Evolutionary conservation across 805 yeast genomes (phyloP), one percentile per base, ranked within the genome.

Genomic region (Ogataea corticis): DNA sequence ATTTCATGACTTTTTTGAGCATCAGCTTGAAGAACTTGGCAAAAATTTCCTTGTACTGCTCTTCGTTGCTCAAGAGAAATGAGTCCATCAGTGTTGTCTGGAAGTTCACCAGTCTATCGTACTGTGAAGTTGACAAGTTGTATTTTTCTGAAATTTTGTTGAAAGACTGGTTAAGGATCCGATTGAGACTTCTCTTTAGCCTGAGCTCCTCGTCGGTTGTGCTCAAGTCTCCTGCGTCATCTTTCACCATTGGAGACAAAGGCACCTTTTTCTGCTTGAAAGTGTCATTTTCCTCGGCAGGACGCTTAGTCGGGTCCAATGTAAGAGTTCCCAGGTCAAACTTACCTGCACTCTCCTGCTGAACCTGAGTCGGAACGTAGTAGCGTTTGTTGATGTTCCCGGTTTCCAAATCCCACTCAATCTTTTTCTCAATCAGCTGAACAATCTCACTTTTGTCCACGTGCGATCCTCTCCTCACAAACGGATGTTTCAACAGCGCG

Each of bases 401-500:
- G 6, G 62, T 55, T 37, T 69, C 67, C 7, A 58, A 25, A 33
- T 71, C 70, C 80, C 79, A 77, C 27, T 57, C 55, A 30, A 64
- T 63, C 49, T 68, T 76, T 42, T 71, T 68, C n/a, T 68, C 63
- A 9, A 83, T 69, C 37, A 80, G 48, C 36, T 61, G 64, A 14
- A 54, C 48, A n/a, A 77, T 52, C 17, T 50, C 55, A 2, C 66
- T 51, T 45, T 62, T 68, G 28, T 65, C 63, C 7, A 54, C 50
- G 23, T 58, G 54, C 30, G 74, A 70, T 11, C 75, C 71, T 28
- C 62, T 59, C 27, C 70, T 60, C 14, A 85, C 65, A 54, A 85
- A 92, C 42, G 73, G 74, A 59, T 87, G 95, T 46, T 72, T 77
- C 41, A 88, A 63, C 18, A 92, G 70, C 18, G 68, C 73, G 19